phyloP scores from a whole-genome alignment of 2,329 filamentous ascomycete species.

The Thyridium curvatum region DNA sequence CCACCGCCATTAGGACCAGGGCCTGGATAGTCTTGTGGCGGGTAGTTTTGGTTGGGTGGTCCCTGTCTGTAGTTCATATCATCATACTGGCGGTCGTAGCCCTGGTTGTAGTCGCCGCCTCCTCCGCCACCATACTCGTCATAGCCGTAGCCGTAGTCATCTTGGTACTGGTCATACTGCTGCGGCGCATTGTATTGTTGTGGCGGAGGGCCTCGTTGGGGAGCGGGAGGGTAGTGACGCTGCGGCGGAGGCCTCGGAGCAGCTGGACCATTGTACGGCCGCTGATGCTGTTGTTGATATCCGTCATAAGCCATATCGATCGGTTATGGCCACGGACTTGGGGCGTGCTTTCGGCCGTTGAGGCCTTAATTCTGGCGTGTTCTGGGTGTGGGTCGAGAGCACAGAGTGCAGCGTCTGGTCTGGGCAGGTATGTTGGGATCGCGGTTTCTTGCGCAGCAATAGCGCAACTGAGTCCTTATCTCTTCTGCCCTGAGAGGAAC shows the following conservation, averaged over 20 bases:
- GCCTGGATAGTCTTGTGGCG: constrained; percentile 38
- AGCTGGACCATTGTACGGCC: constrained; percentile 41
- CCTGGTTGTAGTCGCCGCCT: constrained; percentile 20
- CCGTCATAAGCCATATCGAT: constrained; percentile 44
- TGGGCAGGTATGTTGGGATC: background rate
- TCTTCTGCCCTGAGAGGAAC: background rate
- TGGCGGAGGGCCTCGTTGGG: constrained; percentile 15
- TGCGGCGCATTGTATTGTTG: constrained; percentile 27
- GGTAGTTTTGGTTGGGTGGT: constrained; percentile 30
- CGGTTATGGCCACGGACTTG: background rate
- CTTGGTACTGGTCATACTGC: constrained; percentile 39
- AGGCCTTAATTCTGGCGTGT: background rate
- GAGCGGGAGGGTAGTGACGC: constrained; percentile 23
- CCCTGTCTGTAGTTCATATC: constrained; percentile 37
- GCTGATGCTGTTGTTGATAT: constrained; percentile 29
- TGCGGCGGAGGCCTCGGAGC: constrained; percentile 33
- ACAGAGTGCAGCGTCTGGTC: background rate
- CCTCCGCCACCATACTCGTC: constrained; percentile 29
- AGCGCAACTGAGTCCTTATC: background rate
- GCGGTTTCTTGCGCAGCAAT: background rate
- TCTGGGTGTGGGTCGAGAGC: background rate
- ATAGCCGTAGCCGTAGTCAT: constrained; percentile 38
- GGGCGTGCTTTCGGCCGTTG: background rate
- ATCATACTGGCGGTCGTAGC: constrained; percentile 33
- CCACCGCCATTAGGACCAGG: constrained; percentile 27